Conservation (phyloP, 768 basidiomycete species). For the Mycena sanguinolenta region DNA sequence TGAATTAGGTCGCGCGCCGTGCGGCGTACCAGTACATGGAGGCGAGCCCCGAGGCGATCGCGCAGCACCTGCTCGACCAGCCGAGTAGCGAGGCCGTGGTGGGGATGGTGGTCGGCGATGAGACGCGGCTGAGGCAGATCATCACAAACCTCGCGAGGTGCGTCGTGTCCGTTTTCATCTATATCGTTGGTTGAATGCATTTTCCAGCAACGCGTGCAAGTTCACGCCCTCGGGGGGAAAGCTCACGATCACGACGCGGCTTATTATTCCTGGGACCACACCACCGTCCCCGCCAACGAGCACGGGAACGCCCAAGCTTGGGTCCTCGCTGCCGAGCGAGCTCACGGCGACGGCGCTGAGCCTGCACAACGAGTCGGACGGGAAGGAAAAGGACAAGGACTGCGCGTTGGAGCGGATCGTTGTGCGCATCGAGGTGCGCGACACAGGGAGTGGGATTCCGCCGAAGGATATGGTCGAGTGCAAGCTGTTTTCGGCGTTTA, state of each 20-base stretch:
- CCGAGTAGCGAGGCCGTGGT: slow-evolving; percentile 50
- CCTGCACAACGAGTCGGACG: slow-evolving; percentile 31
- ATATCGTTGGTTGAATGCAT: background rate
- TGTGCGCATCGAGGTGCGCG: slow-evolving; percentile 76
- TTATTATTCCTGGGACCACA: slow-evolving; percentile 58
- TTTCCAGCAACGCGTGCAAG: slow-evolving; percentile 68
- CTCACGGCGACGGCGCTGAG: slow-evolving; percentile 24
- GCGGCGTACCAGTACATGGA: slow-evolving; percentile 61
- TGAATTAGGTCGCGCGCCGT: slow-evolving; percentile 53
- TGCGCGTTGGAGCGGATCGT: slow-evolving; percentile 62
- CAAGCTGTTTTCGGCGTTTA: slow-evolving; percentile 72
- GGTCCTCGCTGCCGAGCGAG: slow-evolving; percentile 15
- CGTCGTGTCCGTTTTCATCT: slow-evolving; percentile 8
- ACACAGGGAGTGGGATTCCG: slow-evolving; percentile 74
- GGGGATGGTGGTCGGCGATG: slow-evolving; percentile 77
- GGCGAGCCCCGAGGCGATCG: slow-evolving; percentile 50
- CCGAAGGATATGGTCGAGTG: slow-evolving; percentile 70
- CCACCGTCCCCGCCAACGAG: background rate
- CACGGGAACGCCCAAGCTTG: background rate
- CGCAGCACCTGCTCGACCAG: slow-evolving; percentile 44
- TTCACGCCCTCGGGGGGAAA: slow-evolving; percentile 69
- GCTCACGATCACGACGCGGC: slow-evolving; percentile 68
- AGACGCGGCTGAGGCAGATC: slow-evolving; percentile 75
- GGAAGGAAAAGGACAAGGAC: slow-evolving; percentile 8
- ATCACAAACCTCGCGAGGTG: slow-evolving; percentile 78